Base-by-base conservation (phyloP, 345 rosid species). In the Balakata baccata region DNA sequence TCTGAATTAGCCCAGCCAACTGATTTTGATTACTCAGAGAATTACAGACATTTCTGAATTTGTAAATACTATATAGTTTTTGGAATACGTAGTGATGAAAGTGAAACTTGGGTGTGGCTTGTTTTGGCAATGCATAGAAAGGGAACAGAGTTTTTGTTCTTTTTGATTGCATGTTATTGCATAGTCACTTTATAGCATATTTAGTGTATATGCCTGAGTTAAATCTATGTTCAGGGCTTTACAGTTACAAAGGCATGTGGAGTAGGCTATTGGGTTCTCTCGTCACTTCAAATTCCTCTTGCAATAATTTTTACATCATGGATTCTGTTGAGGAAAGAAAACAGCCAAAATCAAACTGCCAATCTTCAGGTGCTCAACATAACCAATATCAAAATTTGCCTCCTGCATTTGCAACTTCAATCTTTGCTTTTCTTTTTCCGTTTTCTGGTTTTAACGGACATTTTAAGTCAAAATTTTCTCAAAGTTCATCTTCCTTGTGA, bases 261-360 rank as follows among this genome's bases (percentile, higher is more conserved):
- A 72, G 66, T 78, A 4, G 81, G 75, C 20, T 94, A 89, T 50
- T 92, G 98, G 96, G 62, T 82, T 18, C 49, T 92, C 47, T 89
- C 98, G 37, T 80, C 90, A 6, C 66, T 88, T 38, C 96, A 94
- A 81, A 81, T 92, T 77, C 97, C 96, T 53, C 90, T 90, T 12
- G 91, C 98, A 63, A 74, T 92, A 66, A 76, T 76, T 66, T 92
- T 86, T 76, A 92, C 98, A 9, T 76, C 82, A 4, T 89, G 93
- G 91, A 90, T 88, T 39, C 79, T 84, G 7, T 20, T 73, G 34
- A 82, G 84, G 50, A 87, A 84, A 80, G 83, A 85, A 43, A 75
- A 72, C 73, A 34, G 51, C 22, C 79, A 68, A 51, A 58, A 77
- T 72, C 78, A 66, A 20, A 77, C 74, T 34, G 70, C 83, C 22